Evolutionary conservation across 768 basidiomycete species (phyloP), one percentile per base, ranked within the genome.

Genomic region (Neoboletus subvelutipes): DNA sequence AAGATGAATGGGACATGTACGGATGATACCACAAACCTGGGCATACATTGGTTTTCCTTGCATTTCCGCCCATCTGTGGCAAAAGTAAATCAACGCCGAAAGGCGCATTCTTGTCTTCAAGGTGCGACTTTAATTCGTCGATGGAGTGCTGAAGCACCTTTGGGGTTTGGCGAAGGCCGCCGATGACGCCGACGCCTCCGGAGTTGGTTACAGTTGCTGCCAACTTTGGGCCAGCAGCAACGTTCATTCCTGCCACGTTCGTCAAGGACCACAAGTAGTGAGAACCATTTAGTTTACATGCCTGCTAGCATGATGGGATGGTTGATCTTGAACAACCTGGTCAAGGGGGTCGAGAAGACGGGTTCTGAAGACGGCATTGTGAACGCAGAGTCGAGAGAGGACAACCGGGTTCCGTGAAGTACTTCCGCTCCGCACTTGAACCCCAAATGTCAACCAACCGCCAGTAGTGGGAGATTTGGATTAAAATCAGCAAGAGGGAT

Each of bases 131-230:
- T 64, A 94, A 72, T 64, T 92, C 88, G 24, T 85, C 78, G 47
- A 90, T 89, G 18, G 78, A 80, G 28, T 79, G 76, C 60, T 83
- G 79, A 24, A 92, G 82, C 64, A 89, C 80, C 63, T 83, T 85
- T 22, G 88, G 90, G 51, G 78, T 88, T 66, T 88, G 87, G 37
- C 82, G 80, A 45, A 90, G 71, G 34, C 93, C 94, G 4, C 92
- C 94, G 61, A 95, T 93, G 64, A 94, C 91, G 22, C 94, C 94
- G 62, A 90, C 85, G 6, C 90, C 90, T 63, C 86, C 93, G 22
- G 93, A 83, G 66, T 94, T 94, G n/a, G 91, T 91, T n/a, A 94
- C 91, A 1, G 90, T 84, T 22, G 92, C 93, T 20, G 92, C 92
- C 9, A 94, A 75, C 71, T 80, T 87, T 12, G 92, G 90, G 7